phyloP scores from a whole-genome alignment of 2,329 filamentous ascomycete genomes.

The Lasiodiplodia sp. region DNA sequence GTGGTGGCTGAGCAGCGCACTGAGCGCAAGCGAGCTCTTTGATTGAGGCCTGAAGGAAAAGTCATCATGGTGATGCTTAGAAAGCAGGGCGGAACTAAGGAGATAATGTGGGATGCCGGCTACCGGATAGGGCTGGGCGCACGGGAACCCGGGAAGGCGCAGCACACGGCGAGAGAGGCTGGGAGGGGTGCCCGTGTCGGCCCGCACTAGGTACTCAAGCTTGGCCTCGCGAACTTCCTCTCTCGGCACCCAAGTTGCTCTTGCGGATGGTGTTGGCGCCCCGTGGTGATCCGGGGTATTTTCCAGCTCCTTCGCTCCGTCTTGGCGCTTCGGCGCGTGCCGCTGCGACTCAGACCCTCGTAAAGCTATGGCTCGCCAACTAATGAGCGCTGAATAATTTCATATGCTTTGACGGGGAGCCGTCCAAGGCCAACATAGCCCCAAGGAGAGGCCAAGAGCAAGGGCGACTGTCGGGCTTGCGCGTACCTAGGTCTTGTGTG shows the following conservation, averaged over 20 bases:
- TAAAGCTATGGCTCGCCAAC: conserved; percentile 4
- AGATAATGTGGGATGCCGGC: conserved; percentile 2
- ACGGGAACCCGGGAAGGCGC: conserved; percentile 2
- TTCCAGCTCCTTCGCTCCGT: not conserved
- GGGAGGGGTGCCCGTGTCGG: not conserved
- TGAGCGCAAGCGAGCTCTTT: conserved; percentile 6
- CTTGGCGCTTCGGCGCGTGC: not conserved
- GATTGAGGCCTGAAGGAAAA: not conserved
- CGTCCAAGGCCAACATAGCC: not conserved
- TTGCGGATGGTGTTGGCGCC: not conserved
- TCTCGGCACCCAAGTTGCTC: not conserved
- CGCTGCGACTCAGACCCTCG: conserved; percentile 9
- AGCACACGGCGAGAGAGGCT: not conserved
- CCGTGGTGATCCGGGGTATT: not conserved
- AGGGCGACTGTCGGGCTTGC: not conserved
- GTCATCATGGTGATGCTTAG: conserved; percentile 2
- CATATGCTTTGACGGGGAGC: not conserved
- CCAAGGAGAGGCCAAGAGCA: conserved; percentile 10
- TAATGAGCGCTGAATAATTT: not conserved
- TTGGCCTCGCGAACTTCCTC: not conserved
- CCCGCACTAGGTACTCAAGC: not conserved
- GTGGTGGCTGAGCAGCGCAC: not conserved
- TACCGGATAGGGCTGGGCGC: not conserved
- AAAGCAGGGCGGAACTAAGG: not conserved
- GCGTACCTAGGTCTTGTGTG: not conserved